Base-by-base conservation (phyloP, 805 yeast genomes). In the Saccharomycopsis javanensis region DNA sequence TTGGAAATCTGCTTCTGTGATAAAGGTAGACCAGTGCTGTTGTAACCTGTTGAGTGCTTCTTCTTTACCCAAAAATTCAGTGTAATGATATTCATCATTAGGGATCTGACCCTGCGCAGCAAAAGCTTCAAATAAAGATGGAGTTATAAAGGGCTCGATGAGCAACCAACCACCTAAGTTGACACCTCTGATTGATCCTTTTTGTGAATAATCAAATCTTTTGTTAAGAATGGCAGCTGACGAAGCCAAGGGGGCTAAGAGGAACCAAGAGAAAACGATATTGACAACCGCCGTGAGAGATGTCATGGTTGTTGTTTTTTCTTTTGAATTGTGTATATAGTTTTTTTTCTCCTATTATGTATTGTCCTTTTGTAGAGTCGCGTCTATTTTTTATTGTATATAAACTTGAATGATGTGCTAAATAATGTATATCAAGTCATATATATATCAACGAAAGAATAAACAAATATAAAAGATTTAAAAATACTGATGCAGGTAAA, bases 111-210 rank as follows among this genome's bases (percentile, higher is more conserved):
- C 66, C 50, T 69, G 68, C 54, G 20, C 69, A 66, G 51, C 70
- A 45, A 73, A 72, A 5, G 71, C 71, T 23, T 75, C 71, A 63
- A 79, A 84, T 42, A 85, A 66, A 1, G 85, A 76, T 0, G 90
- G 89, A 0, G 85, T 82, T 59, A 85, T 83, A 61, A 77, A 85
- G 1, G 90, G 88, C 66, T 85, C 89, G 7, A 84, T 70, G 0
- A 84, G 80, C 27, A 83, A 71, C 91, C 90, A 85, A 6, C 89
- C 89, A 33, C 90, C 91, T 13, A 85, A 64, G 28, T 80, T 75
- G 13, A 82, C 78, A 48, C 83, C 84, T 55, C 63, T 61, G 23
- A 67, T 33, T 23, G 52, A 13, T 20, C 53, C 61, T 20, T 55
- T 38, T 30, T 60, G 27, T 2, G 60, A 52, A 38, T 58, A 60